Percentiles rank a stretch among this genome's conserved stretches.
These are phyloP conservation scores for Wickerhamiella azymoides DNA, from an alignment of 805 yeast genomes.

Conservation along the genomic window DNA sequence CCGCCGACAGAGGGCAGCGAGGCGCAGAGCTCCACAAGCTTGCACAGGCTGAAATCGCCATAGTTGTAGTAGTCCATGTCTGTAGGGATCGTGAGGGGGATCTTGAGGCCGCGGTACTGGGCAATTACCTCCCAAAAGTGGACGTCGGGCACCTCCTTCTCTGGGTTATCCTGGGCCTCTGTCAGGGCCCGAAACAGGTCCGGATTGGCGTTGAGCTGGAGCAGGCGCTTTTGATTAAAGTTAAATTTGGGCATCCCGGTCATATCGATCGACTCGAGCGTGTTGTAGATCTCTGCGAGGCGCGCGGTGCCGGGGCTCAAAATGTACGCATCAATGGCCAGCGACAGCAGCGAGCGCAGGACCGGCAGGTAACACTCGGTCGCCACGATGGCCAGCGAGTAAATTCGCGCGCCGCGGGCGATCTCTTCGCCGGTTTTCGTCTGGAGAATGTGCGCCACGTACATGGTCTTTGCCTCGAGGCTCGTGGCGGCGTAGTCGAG, in stretches of 20 bases:
- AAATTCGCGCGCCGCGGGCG: slow-evolving; percentile 46
- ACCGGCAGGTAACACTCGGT: slow-evolving; percentile 37
- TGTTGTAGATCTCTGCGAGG: slow-evolving; percentile 21
- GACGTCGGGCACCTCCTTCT: slow-evolving; percentile 16
- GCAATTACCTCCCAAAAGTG: slow-evolving; percentile 23
- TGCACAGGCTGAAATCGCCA: slow-evolving; percentile 22
- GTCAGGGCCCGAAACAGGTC: slow-evolving; percentile 6
- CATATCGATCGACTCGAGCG: slow-evolving; percentile 22
- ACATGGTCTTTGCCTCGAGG: slow-evolving; percentile 32
- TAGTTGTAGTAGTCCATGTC: slow-evolving; percentile 21
- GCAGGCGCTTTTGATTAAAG: slow-evolving; percentile 19
- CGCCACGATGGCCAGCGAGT: slow-evolving; percentile 46
- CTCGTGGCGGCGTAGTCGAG: slow-evolving; percentile 19
- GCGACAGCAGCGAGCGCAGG: slow-evolving; percentile 44
- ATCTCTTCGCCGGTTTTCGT: slow-evolving; percentile 31
- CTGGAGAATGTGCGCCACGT: slow-evolving; percentile 43
- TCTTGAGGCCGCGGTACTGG: slow-evolving; percentile 19
- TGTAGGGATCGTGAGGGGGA: slow-evolving; percentile 24
- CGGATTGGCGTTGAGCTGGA: slow-evolving; percentile 12
- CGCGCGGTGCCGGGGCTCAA: slow-evolving; percentile 16
- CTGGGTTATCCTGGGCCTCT: background rate
- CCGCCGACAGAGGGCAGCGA: slow-evolving; percentile 16
- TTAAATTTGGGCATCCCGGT: slow-evolving; percentile 20
- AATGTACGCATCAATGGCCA: slow-evolving; percentile 39
- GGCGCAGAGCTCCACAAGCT: slow-evolving; percentile 19